Percentiles rank a stretch among this genome's conserved stretches.
Evolutionary conservation across 805 yeast genomes (phyloP).

Genomic region (Candida silvicultrix): DNA sequence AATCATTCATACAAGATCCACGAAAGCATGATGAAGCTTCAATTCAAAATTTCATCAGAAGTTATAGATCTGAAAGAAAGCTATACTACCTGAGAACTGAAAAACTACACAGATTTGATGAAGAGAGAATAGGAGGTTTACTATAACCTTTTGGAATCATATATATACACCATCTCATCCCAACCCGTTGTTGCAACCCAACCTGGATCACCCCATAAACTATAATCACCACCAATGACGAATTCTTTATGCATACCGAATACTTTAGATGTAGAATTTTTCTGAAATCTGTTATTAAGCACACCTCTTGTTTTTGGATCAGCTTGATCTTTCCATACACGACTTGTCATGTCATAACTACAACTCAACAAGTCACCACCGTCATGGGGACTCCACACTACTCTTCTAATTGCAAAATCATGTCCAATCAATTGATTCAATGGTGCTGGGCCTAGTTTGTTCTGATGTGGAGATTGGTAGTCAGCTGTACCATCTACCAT

Average conservation of each 20-base stretch:
- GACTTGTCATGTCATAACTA: constrained; percentile 89
- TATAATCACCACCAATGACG: constrained; percentile 91
- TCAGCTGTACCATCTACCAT: constrained; percentile 38
- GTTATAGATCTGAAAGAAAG: constrained; percentile 35
- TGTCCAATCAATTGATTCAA: constrained; percentile 78
- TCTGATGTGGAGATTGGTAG: constrained; percentile 17
- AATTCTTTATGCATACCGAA: constrained; percentile 79
- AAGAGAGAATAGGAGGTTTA: constrained; percentile 19
- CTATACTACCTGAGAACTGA: constrained; percentile 40
- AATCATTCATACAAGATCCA: constrained; percentile 23
- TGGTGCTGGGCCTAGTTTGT: constrained; percentile 57
- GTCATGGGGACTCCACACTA: constrained; percentile 86
- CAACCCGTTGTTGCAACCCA: constrained; percentile 94
- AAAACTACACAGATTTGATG: constrained; percentile 39
- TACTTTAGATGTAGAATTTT: constrained; percentile 45
- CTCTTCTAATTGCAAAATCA: constrained; percentile 78
- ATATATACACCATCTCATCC: constrained; percentile 92
- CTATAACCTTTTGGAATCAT: constrained; percentile 57
- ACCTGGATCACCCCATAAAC: constrained; percentile 94
- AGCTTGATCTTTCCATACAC: constrained; percentile 77
- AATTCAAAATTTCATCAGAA: constrained; percentile 30
- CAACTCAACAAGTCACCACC: constrained; percentile 65
- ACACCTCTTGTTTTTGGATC: constrained; percentile 47
- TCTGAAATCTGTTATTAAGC: constrained; percentile 35
- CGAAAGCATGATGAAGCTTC: constrained; percentile 24